A percentile compares a stretch with the other conserved stretches of the same genome.
phyloP scores from a whole-genome alignment of 164 flowering plant species.

The Sedum album region DNA sequence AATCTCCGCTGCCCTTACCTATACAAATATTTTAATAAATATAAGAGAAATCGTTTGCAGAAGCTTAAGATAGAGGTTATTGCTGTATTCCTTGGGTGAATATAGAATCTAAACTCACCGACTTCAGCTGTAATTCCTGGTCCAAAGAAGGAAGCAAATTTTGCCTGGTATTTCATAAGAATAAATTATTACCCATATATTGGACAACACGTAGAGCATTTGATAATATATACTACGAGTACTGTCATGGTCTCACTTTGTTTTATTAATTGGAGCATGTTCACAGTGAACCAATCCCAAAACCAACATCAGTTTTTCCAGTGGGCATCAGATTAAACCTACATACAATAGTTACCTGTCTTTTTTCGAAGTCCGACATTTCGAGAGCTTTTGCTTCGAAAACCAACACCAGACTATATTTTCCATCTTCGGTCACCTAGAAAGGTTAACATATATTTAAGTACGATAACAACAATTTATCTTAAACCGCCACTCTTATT shows the following conservation, averaged over 20 bases:
- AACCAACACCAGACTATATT: constrained; percentile 64
- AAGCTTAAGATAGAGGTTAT: neutral
- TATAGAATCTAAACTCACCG: constrained; percentile 40
- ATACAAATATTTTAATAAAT: constrained; percentile 21
- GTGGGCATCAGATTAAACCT: neutral
- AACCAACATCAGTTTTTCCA: neutral
- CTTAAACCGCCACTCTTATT: neutral
- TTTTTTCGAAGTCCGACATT: constrained; percentile 76
- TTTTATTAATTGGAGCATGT: neutral
- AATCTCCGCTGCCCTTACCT: constrained; percentile 52
- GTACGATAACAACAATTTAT: neutral
- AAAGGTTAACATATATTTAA: constrained; percentile 2
- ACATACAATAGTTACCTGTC: constrained; percentile 50
- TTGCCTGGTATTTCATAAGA: constrained; percentile 38
- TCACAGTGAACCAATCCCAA: neutral
- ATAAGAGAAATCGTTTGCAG: neutral
- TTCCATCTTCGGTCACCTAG: constrained; percentile 88
- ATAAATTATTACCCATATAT: neutral
- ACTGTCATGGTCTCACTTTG: neutral
- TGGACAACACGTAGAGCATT: neutral
- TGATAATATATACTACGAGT: neutral
- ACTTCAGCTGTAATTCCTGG: constrained; percentile 87
- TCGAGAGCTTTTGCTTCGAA: constrained; percentile 83
- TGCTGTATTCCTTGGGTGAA: neutral
- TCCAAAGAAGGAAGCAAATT: constrained; percentile 91